Base-by-base conservation (phyloP, 257 asterid species). In the Fraxinus pennsylvanica region DNA sequence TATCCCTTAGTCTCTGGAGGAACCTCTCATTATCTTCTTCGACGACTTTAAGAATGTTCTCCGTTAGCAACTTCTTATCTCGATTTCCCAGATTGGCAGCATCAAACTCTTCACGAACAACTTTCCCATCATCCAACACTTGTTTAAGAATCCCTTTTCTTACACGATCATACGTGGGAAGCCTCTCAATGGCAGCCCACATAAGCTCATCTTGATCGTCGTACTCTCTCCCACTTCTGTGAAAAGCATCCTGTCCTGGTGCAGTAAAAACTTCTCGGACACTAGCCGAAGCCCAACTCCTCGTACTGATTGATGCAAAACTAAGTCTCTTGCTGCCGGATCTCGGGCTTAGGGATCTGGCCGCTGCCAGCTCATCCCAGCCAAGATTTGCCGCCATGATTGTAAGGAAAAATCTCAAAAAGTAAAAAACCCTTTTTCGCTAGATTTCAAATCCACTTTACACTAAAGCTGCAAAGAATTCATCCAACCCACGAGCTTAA, bases 111-210 rank as follows among this genome's bases (percentile, higher is more conserved):
- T 89, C 91, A 1, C 83, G 84, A 22, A 90, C 90, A 57, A 86
- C 83, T 65, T 86, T 87, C 6, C 99, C 99, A 68, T 89, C 92
- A 8, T 91, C 98, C 88, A 84, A 65, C 2, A 91, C 96, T 69
- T 87, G 87, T 83, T 78, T 91, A 73, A 93, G 75, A 45, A 95
- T 86, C 76, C 98, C 98, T 83, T 88, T 93, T 84, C 96, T 86
- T 74, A 91, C 80, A 3, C 98, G 88, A 71, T 95, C 99, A 65
- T 86, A 89, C 0, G 99, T 95, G 0, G 97, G 99, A 70, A 93
- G 97, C 82, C 96, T 88, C 82, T 95, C 99, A 15, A 95, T 93
- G 61, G 99, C 98, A 3, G 98, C 98, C 99, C 99, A 95, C 86
- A 83, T 87, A 4, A 95, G 92, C 89, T 92, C 98, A 35, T 90